Evolutionary conservation across 345 rosid genomes (phyloP).

Genomic region (Corchorus capsularis): DNA sequence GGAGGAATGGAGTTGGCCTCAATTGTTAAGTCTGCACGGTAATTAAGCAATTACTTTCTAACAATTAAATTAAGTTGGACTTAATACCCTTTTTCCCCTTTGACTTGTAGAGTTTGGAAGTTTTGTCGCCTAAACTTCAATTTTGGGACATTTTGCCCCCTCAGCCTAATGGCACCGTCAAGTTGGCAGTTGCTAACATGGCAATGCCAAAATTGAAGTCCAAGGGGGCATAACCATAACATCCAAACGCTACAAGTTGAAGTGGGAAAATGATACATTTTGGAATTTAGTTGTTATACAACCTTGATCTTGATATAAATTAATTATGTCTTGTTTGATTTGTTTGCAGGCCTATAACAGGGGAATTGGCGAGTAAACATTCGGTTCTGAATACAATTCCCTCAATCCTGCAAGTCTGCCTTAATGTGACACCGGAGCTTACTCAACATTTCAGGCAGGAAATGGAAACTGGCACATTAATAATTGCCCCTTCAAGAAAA

Average conservation of each 20-base stretch:
- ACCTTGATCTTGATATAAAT: neutral
- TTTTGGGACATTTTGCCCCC: no score
- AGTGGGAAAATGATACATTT: no score
- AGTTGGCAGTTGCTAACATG: no score
- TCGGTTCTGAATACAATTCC: slow-evolving; percentile 32
- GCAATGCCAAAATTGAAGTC: no score
- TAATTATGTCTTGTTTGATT: neutral
- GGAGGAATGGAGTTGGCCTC: slow-evolving; percentile 25
- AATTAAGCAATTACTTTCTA: neutral
- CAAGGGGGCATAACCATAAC: no score
- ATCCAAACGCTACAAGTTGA: no score
- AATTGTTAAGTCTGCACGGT: slow-evolving; percentile 1
- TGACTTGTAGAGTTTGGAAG: no score
- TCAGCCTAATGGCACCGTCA: no score
- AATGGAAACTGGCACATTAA: slow-evolving; percentile 3
- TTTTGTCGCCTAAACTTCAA: no score
- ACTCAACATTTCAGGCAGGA: slow-evolving; percentile 11
- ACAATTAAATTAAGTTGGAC: neutral
- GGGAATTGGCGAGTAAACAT: slow-evolving; percentile 20
- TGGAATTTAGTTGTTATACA: no score
- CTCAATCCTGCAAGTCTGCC: slow-evolving; percentile 21
- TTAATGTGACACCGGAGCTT: slow-evolving; percentile 20
- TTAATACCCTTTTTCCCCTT: no score
- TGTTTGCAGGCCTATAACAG: slow-evolving; percentile 19
- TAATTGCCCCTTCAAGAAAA: no score